Conservation (phyloP, 2,329 filamentous ascomycete genomes). For the Neonectria neomacrospora region DNA sequence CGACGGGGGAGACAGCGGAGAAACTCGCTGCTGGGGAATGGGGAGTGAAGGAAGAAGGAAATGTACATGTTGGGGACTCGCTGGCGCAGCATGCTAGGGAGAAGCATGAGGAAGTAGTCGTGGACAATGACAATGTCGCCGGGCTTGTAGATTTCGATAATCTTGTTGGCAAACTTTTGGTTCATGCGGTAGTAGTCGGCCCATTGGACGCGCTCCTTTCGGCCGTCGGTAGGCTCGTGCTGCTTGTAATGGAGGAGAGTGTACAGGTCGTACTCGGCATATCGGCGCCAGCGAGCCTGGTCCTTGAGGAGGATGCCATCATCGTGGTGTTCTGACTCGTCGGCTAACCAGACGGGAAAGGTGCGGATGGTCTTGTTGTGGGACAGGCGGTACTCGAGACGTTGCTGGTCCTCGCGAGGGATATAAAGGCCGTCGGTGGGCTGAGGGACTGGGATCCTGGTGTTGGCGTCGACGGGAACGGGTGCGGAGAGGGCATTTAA, state of each 20-base stretch:
- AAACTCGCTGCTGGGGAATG: constrained; percentile 96
- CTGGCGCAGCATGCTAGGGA: constrained; percentile 89
- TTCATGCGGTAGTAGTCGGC: constrained; percentile 94
- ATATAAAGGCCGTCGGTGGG: constrained; percentile 77
- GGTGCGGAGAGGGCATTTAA: constrained; percentile 83
- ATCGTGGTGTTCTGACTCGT: constrained; percentile 73
- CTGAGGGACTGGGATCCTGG: constrained; percentile 66
- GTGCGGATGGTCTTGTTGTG: constrained; percentile 81
- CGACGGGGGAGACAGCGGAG: constrained; percentile 87
- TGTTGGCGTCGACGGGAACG: constrained; percentile 74
- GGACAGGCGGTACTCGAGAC: constrained; percentile 78
- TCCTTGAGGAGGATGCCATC: constrained; percentile 81
- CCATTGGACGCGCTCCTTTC: constrained; percentile 85
- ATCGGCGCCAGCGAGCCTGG: constrained; percentile 87
- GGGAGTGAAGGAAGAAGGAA: constrained; percentile 92
- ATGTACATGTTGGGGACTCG: constrained; percentile 90
- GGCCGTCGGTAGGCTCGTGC: constrained; percentile 87
- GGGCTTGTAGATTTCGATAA: constrained; percentile 88
- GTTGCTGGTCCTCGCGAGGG: constrained; percentile 73
- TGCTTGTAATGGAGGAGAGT: constrained; percentile 97
- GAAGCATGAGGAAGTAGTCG: constrained; percentile 91
- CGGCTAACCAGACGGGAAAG: constrained; percentile 88
- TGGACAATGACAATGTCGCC: constrained; percentile 94
- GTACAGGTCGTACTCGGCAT: constrained; percentile 91
- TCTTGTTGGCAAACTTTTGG: constrained; percentile 88